These are phyloP conservation scores for Debaryomycetaceae sp. DNA, from an alignment of 1,139 yeast genomes.

Conservation along the genomic window DNA sequence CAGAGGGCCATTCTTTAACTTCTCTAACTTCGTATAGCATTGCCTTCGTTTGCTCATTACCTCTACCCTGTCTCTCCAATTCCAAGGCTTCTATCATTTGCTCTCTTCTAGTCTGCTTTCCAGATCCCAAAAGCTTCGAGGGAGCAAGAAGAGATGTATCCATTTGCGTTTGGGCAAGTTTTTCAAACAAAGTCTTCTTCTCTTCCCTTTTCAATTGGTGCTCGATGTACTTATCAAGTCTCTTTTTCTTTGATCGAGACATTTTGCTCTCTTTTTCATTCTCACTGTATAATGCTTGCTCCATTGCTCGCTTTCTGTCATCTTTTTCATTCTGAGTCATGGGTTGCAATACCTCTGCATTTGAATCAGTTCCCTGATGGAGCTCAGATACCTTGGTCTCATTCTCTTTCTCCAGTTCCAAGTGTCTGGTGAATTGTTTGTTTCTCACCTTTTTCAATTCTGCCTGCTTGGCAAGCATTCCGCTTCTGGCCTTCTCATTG, in stretches of 20 bases:
- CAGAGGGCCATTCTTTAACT: conserved; percentile 61
- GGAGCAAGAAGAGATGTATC: conserved; percentile 70
- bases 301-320: conserved; percentile 62
- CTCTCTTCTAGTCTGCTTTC: conserved; percentile 68
- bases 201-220: conserved; percentile 90
- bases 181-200: conserved; percentile 71
- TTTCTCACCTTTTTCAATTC: conserved; percentile 66
- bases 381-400: conserved; percentile 2
- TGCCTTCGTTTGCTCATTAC: conserved; percentile 57
- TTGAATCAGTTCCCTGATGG: conserved; percentile 39
- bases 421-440: conserved; percentile 57
- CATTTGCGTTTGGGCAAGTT: conserved; percentile 65
- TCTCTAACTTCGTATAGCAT: conserved; percentile 69
- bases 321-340: conserved; percentile 55
- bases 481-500: conserved; percentile 83
- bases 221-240: conserved; percentile 75
- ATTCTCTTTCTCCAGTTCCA: conserved; percentile 24
- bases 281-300: conserved; percentile 50
- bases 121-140: conserved; percentile 74
- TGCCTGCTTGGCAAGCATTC: conserved; percentile 79
- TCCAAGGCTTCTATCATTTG: conserved; percentile 71
- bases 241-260: conserved; percentile 70
- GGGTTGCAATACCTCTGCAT: conserved; percentile 56
- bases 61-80: conserved; percentile 71
- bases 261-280: conserved; percentile 64